Conservation (phyloP, 495 filamentous ascomycete genomes). For the Lasiosphaeria miniovina region DNA sequence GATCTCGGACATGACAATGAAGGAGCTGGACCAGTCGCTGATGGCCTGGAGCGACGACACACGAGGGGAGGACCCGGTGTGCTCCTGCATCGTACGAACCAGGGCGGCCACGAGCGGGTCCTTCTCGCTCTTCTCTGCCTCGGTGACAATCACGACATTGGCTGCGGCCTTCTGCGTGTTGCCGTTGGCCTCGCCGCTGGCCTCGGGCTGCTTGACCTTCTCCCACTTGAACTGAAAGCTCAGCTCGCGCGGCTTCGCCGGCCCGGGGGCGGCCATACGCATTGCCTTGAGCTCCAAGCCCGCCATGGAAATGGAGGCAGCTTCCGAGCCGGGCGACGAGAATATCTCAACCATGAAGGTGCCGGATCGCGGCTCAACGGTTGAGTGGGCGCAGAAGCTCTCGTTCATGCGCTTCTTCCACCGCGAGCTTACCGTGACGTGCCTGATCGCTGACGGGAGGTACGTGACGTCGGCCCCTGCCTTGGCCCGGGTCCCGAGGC, state of each 20-base stretch:
- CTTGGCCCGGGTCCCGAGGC: slow-evolving; percentile 16
- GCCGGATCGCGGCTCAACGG: slow-evolving; percentile 21
- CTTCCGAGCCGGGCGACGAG: slow-evolving; percentile 25
- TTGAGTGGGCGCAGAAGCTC: slow-evolving; percentile 31
- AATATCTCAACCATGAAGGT: slow-evolving; percentile 33
- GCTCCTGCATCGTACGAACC: slow-evolving; percentile 27
- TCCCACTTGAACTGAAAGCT: slow-evolving; percentile 48
- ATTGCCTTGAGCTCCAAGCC: slow-evolving; percentile 29
- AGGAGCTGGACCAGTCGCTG: slow-evolving; percentile 26
- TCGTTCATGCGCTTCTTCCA: slow-evolving; percentile 29
- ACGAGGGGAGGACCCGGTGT: slow-evolving; percentile 24
- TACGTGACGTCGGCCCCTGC: slow-evolving; percentile 12
- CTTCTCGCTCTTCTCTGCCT: slow-evolving; percentile 29
- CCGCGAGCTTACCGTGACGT: slow-evolving; percentile 25
- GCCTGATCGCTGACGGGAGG: slow-evolving; percentile 28
- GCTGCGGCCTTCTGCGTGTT: slow-evolving; percentile 13
- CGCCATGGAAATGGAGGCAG: slow-evolving; percentile 29
- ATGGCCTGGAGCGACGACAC: slow-evolving; percentile 28
- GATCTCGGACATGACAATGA: slow-evolving; percentile 33
- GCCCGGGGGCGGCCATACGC: slow-evolving; percentile 1
- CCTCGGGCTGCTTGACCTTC: slow-evolving; percentile 13
- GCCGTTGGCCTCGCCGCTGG: slow-evolving; percentile 15
- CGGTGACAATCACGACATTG: slow-evolving; percentile 39
- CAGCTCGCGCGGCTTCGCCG: slow-evolving; percentile 26
- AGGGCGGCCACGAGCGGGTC: slow-evolving; percentile 38